Evolutionary conservation across 805 yeast species (phyloP).

Genomic region (Starmerella etchellsii): DNA sequence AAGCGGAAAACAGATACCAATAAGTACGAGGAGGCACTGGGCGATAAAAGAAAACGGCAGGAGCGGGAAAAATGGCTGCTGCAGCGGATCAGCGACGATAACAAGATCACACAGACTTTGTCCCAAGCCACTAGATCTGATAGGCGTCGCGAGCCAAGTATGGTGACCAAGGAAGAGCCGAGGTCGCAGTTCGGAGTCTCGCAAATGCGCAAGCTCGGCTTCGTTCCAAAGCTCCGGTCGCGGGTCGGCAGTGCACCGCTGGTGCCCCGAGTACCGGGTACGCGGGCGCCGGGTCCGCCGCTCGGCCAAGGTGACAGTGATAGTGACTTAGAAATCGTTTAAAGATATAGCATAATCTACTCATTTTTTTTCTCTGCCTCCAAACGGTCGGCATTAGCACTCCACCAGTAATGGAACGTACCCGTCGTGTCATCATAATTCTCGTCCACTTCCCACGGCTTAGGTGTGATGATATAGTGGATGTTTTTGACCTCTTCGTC

Average conservation of each 20-base stretch:
- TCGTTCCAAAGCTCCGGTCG: not conserved
- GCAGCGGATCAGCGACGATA: constrained; percentile 24
- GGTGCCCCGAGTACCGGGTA: not conserved
- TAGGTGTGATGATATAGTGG: constrained; percentile 46
- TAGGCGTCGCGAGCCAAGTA: not conserved
- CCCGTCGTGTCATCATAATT: constrained; percentile 32
- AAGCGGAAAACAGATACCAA: constrained; percentile 29
- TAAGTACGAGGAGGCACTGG: constrained; percentile 34
- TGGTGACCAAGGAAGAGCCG: not conserved
- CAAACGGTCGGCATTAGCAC: constrained; percentile 26
- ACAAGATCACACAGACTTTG: not conserved
- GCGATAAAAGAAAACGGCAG: constrained; percentile 25
- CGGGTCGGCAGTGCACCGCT: not conserved
- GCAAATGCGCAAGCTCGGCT: constrained; percentile 6
- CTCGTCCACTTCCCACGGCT: constrained; percentile 41
- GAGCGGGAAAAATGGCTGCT: constrained; percentile 21
- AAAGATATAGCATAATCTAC: not conserved
- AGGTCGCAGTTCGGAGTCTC: not conserved
- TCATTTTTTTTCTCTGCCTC: constrained; percentile 4
- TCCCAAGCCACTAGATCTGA: not conserved
- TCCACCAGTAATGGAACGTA: constrained; percentile 43
- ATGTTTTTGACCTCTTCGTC: constrained; percentile 40
- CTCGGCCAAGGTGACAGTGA: constrained; percentile 13
- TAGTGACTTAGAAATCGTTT: constrained; percentile 17
- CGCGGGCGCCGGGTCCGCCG: too few relatives aligned